A percentile compares a stretch with the other conserved stretches of the same genome.
Conservation (phyloP, 1,139 yeast genomes). For the Yamadazyma sp. region DNA sequence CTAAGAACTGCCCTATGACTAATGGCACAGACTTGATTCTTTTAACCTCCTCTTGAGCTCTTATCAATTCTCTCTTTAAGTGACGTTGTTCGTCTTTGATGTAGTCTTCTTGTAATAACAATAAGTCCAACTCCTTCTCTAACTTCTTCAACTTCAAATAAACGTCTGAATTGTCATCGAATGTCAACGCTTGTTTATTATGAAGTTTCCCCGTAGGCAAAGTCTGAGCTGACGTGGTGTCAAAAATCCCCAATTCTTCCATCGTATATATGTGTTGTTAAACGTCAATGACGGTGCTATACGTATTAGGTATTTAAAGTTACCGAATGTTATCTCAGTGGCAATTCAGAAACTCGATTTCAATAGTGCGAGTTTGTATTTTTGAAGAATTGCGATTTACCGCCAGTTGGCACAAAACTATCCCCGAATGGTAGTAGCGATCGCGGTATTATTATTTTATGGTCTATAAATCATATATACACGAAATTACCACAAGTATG, state of each 20-base stretch:
- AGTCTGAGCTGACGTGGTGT: constrained; percentile 14
- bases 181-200: constrained; percentile 4
- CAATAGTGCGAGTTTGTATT: background rate
- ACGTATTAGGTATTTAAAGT: background rate
- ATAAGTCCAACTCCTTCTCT: constrained; percentile 83
- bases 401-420: background rate
- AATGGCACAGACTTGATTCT: constrained; percentile 96
- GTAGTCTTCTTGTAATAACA: constrained; percentile 88
- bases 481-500: constrained; percentile 12
- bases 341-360: constrained; percentile 4
- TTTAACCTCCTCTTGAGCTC: constrained; percentile 98
- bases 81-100: constrained; percentile 98
- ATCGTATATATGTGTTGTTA: constrained; percentile 10
- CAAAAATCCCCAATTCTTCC: constrained; percentile 32
- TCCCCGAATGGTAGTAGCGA: background rate
- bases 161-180: constrained; percentile 55
- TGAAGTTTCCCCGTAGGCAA: constrained; percentile 12
- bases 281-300: background rate
- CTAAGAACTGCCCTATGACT: constrained; percentile 96
- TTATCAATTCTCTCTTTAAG: constrained; percentile 85
- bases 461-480: too few species aligned
- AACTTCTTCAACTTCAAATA: constrained; percentile 82
- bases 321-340: constrained; percentile 3
- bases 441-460: too few species aligned
- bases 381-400: background rate